Percentiles rank a stretch among this genome's conserved stretches.
Evolutionary conservation across 176 grass and related monocot genomes (phyloP).

Genomic region (Aegilops longissima): DNA sequence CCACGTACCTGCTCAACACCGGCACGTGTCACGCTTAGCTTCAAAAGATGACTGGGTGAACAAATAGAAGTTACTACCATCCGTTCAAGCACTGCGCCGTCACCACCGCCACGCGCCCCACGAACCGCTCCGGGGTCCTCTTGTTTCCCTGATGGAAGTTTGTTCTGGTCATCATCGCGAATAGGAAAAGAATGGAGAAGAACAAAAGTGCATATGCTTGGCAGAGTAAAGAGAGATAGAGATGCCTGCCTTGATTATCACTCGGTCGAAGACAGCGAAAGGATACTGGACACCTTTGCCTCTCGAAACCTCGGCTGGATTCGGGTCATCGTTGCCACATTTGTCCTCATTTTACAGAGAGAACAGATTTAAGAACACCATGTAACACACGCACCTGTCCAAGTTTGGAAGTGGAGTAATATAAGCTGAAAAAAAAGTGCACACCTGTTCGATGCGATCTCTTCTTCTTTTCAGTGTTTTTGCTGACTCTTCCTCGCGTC

Average conservation of each 20-base stretch:
- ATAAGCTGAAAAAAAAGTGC: background rate
- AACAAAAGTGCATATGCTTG: background rate
- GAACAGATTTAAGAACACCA: constrained; percentile 23
- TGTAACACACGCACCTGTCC: background rate
- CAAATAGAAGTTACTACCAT: constrained; percentile 48
- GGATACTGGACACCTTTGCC: constrained; percentile 79
- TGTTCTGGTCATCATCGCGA: background rate
- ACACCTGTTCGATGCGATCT: constrained; percentile 62
- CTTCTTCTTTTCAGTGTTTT: constrained; percentile 73
- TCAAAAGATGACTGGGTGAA: background rate
- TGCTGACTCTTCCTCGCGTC: constrained; percentile 56
- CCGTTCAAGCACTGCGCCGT: constrained; percentile 91
- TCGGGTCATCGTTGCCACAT: constrained; percentile 57
- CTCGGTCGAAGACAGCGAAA: constrained; percentile 72
- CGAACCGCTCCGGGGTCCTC: constrained; percentile 79
- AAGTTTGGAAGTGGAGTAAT: background rate
- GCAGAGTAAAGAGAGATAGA: background rate
- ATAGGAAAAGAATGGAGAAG: background rate
- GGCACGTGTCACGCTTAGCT: background rate
- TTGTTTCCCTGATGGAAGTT: constrained; percentile 58
- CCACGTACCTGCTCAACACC: constrained; percentile 58
- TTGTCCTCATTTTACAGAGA: constrained; percentile 64
- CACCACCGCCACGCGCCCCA: constrained; percentile 68
- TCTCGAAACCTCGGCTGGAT: constrained; percentile 49
- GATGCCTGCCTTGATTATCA: constrained; percentile 75